Evolutionary conservation across 306 rosid species (phyloP), one percentile per base, ranked within the genome.

Genomic region (Leucaena leucocephala): DNA sequence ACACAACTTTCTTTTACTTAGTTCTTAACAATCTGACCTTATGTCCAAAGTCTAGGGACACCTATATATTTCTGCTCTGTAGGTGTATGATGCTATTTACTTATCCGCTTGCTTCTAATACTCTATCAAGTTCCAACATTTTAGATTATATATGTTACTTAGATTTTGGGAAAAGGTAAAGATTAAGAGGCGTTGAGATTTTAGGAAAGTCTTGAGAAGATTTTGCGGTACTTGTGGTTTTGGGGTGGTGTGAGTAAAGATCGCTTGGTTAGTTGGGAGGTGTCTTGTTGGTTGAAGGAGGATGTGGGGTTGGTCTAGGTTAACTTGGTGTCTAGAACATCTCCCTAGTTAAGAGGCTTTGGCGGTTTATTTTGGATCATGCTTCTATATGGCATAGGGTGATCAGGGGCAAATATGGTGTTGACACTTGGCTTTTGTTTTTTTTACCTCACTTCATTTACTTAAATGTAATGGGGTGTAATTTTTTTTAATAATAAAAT

Each of bases 11-110:
- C 50, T n/a, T 76, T 34, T 76, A 44, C 57, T 13, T 69, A 6
- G 62, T 83, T 17, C 68, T 63, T 62, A 35, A 58, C 34, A 38
- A 66, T 21, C 79, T 52, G 66, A 58, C 59, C 72, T 77, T 82
- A 44, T 22, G 69, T 57, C 7, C 16, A 45, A 65, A 44, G 34
- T 61, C 57, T 57, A 55, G 72, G 35, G 46, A 40, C 67, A 62
- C 19, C 19, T 40, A 43, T 52, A 27, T 27, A 17, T 59, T 59
- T 54, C 22, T 44, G 59, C 46, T 66, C 35, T 70, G 7, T 17
- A 6, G 33, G 57, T 52, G 39, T 49, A 11, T 45, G 76, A 67
- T 81, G n/a, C 70, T 19, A 63, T 36, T 66, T 67, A 67, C 57
- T 46, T 63, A 63, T 76, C 75, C 55, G 42, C 62, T 52, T 76